Percentiles rank a stretch among this genome's conserved stretches.
Conservation (phyloP, 306 rosid genomes). For the Sicyos edulis region DNA sequence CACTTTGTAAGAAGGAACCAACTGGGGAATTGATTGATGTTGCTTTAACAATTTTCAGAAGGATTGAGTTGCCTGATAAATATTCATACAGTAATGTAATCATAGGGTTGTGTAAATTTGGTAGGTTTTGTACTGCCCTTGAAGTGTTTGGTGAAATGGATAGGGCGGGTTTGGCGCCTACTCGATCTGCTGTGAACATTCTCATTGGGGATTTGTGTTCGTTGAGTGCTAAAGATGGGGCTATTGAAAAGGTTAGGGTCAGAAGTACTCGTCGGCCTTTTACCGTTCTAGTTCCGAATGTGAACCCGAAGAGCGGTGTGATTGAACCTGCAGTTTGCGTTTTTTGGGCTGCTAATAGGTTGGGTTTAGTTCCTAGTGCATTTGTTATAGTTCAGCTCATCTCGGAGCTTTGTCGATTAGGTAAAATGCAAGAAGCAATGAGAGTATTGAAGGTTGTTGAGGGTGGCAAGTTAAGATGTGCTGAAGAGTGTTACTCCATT, state of each 20-base stretch:
- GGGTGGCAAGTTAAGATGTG: conserved; percentile 45
- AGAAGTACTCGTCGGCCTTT: conserved; percentile 37
- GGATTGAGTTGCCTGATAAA: conserved; percentile 49
- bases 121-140: conserved; percentile 46
- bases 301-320: conserved; percentile 40
- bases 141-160: conserved; percentile 51
- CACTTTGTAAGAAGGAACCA: conserved; percentile 59
- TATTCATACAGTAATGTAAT: conserved; percentile 64
- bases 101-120: conserved; percentile 61
- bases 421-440: conserved; percentile 47
- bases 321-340: conserved; percentile 51
- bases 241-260: conserved; percentile 48
- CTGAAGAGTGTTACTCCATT: conserved; percentile 39
- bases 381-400: conserved; percentile 49
- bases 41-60: conserved; percentile 44
- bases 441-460: conserved; percentile 42
- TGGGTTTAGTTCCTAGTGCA: conserved; percentile 54
- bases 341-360: conserved; percentile 41
- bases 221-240: conserved; percentile 55
- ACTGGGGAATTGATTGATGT: conserved; percentile 47
- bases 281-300: conserved; percentile 55
- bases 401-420: conserved; percentile 53
- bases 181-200: conserved; percentile 52
- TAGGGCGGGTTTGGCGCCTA: conserved; percentile 45
- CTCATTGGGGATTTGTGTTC: conserved; percentile 58